Base-by-base conservation (phyloP, 495 filamentous ascomycete species). In the Penicillium cinerascens region DNA sequence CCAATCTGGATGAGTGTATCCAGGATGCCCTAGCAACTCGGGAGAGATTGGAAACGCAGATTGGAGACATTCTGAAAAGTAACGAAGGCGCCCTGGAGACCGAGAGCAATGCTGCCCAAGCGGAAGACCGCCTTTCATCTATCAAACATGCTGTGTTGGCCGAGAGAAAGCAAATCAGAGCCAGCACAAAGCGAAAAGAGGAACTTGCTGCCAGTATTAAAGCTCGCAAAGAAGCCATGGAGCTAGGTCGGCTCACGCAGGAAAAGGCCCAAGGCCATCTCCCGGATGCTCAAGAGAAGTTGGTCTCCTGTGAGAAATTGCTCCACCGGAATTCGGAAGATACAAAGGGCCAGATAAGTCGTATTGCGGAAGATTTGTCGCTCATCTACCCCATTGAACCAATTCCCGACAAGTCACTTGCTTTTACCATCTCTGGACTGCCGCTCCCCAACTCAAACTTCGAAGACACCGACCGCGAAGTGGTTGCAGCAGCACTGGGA, bases 1-100 rank as follows among this genome's bases (percentile, higher is more conserved):
- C 88, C 13, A 97, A 89, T 47, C 74, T 98, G 35, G 91, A 96
- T 52, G 87, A 91, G 60, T 96, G 91, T 52, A 87, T 97, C 29
- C 88, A 96, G 67, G 93, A 98, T 61, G 91, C 92, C 5, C 66
- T 96, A 0, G 78, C 81, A 1, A 97, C 90, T 0, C 80, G 88
- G 4, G 84, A 88, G 51, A 79, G 78, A 44, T 69, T 98, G 8
- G 81, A 89, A 9, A 66, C 78, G 8, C 89, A 96, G 54, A 96
- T 97, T 54, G 88, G 83, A 60, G 69, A 74, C 1, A 78, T 96
- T 17, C 73, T 97, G 15, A 70, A 83, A 17, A 67, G 76, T 9
- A 80, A 81, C 44, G 70, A 76, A 49, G 59, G 53, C 18, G 65
- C 69, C 1, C 58, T 79, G n/a, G 54, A 61, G 0, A 69, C 61